Evolutionary conservation across 2,329 filamentous ascomycete genomes (phyloP), one percentile per base, ranked within the genome.

Genomic region (Rhinocladiella similis): DNA sequence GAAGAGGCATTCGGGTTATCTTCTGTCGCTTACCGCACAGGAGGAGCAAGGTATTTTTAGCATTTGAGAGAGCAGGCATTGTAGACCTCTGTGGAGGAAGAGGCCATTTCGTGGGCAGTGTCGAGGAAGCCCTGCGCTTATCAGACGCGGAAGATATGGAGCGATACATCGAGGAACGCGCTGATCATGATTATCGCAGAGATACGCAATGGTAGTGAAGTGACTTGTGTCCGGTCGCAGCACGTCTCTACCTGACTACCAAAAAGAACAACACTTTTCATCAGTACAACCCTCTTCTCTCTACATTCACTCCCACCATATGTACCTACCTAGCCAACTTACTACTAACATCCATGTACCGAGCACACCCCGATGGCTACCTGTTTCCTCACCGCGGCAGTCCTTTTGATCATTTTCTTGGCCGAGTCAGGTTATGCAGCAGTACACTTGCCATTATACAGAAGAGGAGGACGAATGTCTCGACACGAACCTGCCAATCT

Each of bases 61-160:
- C 91, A 51, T 90, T 97, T 75, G 78, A 85, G 53, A 80, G 83
- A 52, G 91, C 89, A 64, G 93, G 94, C 3, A 97, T 99, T 63
- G 83, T 97, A 1, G 89, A 90, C 1, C 78, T 89, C 50, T 89
- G 88, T 56, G 93, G 93, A 2, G 93, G 92, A 0, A 79, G 83
- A 68, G 72, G 79, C 1, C 86, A 94, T 65, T 96, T 97, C 72
- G 88, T 96, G 7, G 80, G 83, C 20, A 87, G 89, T 63, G 91
- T 97, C 1, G 86, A 91, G 50, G 89, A 96, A 69, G 94, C 94
- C 1, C 72, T 99, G 65, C 82, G 86, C 50, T 76, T 92, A 77
- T 90, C 89, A 0, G 92, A 97, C 74, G 77, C 85, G 9, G 87
- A 90, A 69, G 82, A 84, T 52, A 61, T 76, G 56, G 72, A 68